A percentile compares a stretch with the other conserved stretches of the same genome.
These are phyloP conservation scores for Cystobasidium onofrii DNA, from an alignment of 768 basidiomycete species.

Conservation along the genomic window DNA sequence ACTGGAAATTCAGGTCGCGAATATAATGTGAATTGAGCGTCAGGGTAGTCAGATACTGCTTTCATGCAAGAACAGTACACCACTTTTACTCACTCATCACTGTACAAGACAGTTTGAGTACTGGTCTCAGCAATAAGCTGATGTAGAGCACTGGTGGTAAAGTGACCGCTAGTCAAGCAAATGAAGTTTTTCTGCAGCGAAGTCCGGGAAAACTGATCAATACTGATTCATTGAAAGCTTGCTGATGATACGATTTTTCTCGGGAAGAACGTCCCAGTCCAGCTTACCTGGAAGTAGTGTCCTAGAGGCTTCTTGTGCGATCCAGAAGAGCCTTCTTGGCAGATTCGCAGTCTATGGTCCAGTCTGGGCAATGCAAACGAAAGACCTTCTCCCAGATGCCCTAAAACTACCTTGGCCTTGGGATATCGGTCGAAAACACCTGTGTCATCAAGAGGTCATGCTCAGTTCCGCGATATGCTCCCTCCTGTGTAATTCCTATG, in stretches of 20 bases:
- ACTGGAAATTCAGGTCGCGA: too few species aligned
- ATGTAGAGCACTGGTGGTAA: not conserved
- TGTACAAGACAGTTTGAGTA: not conserved
- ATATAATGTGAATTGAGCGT: too few species aligned
- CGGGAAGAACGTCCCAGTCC: not conserved
- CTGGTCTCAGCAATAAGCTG: constrained; percentile 4
- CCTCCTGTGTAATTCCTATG: too few species aligned
- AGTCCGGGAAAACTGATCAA: too few species aligned
- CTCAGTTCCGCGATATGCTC: too few species aligned
- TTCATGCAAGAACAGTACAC: too few species aligned
- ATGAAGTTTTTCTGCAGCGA: constrained; percentile 1
- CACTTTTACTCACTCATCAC: not conserved
- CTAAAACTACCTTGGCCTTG: not conserved
- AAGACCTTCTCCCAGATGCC: not conserved
- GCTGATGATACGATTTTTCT: too few species aligned
- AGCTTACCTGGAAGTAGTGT: constrained; percentile 1
- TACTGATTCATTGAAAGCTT: too few species aligned
- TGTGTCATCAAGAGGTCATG: too few species aligned
- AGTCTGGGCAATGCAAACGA: not conserved
- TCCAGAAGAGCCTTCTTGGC: not conserved
- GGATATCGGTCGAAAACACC: constrained; percentile 1
- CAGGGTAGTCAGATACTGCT: too few species aligned
- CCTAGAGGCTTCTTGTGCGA: constrained; percentile 2
- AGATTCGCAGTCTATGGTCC: not conserved
- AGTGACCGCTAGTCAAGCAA: not conserved